A percentile compares a stretch with the other conserved stretches of the same genome.
Evolutionary conservation across 164 flowering plant genomes (phyloP).

Genomic region (Pachysandra terminalis): DNA sequence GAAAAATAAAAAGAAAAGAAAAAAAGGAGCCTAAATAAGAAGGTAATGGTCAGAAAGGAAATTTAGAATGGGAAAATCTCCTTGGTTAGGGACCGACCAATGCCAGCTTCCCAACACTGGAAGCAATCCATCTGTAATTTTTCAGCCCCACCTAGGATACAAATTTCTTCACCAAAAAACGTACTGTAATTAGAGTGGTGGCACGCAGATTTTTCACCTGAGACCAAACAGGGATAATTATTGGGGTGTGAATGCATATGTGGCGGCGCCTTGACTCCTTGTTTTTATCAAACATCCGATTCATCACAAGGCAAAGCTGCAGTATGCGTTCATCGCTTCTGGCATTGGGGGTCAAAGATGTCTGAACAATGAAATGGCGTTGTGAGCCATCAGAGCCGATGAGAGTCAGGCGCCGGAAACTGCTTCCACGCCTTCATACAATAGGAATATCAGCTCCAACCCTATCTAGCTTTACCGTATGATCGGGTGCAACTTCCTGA

Average conservation of each 20-base stretch:
- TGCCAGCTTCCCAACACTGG: not conserved
- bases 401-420: constrained; percentile 88
- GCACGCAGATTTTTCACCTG: constrained; percentile 51
- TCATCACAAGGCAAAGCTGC: constrained; percentile 97
- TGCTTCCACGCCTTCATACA: constrained; percentile 98
- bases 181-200: not conserved
- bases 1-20: too few relatives aligned
- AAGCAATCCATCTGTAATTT: not conserved
- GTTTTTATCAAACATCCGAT: constrained; percentile 98
- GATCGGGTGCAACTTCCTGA: constrained; percentile 99
- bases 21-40: too few relatives aligned
- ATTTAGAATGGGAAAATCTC: not conserved
- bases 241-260: constrained; percentile 88
- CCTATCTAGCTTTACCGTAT: constrained; percentile 91
- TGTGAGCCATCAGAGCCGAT: constrained; percentile 99
- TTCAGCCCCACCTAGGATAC: not conserved
- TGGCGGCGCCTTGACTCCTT: constrained; percentile 96
- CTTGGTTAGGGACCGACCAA: not conserved
- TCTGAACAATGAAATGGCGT: constrained; percentile 96
- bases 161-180: not conserved
- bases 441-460: constrained; percentile 97
- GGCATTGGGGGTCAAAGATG: constrained; percentile 96
- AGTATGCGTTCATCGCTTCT: constrained; percentile 96
- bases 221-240: constrained; percentile 98
- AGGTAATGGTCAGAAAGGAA: too few relatives aligned